Percentiles rank a stretch among this genome's conserved stretches.
phyloP scores from a whole-genome alignment of 805 yeast genomes.

The Candida nanaspora region DNA sequence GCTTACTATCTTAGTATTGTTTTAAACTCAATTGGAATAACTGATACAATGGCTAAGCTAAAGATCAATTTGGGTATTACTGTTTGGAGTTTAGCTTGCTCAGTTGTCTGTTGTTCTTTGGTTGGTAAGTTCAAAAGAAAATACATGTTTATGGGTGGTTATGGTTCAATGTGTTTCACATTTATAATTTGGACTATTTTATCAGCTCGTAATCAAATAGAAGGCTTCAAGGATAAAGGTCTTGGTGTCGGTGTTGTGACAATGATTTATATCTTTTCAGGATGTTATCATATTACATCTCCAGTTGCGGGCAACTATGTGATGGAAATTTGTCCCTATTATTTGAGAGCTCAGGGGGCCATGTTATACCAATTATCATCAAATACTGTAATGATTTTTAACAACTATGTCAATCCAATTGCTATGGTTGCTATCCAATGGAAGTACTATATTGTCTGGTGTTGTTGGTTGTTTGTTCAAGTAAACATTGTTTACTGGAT shows the following conservation, averaged over 20 bases:
- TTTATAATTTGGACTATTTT: slow-evolving; percentile 37
- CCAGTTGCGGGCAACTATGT: slow-evolving; percentile 18
- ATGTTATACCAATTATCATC: slow-evolving; percentile 3
- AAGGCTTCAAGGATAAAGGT: slow-evolving; percentile 30
- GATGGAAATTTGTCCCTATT: slow-evolving; percentile 31
- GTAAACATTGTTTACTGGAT: background rate
- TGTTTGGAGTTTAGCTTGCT: slow-evolving; percentile 34
- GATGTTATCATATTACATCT: background rate
- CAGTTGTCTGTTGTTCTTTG: slow-evolving; percentile 22
- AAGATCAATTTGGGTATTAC: slow-evolving; percentile 43
- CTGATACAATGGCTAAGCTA: slow-evolving; percentile 35
- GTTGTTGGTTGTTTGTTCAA: background rate
- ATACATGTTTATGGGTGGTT: slow-evolving; percentile 26
- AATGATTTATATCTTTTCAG: slow-evolving; percentile 36
- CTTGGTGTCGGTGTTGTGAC: slow-evolving; percentile 42
- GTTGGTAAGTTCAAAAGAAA: slow-evolving; percentile 30
- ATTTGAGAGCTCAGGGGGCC: slow-evolving; percentile 21
- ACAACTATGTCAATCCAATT: slow-evolving; percentile 27
- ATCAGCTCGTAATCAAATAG: slow-evolving; percentile 36
- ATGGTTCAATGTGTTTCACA: slow-evolving; percentile 27
- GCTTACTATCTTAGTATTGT: slow-evolving; percentile 40
- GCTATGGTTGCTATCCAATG: slow-evolving; percentile 30
- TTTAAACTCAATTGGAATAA: slow-evolving; percentile 44
- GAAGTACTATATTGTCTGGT: slow-evolving; percentile 28
- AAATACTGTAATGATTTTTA: too few species aligned